Conservation (phyloP, 768 basidiomycete species). For the Mycena metata region DNA sequence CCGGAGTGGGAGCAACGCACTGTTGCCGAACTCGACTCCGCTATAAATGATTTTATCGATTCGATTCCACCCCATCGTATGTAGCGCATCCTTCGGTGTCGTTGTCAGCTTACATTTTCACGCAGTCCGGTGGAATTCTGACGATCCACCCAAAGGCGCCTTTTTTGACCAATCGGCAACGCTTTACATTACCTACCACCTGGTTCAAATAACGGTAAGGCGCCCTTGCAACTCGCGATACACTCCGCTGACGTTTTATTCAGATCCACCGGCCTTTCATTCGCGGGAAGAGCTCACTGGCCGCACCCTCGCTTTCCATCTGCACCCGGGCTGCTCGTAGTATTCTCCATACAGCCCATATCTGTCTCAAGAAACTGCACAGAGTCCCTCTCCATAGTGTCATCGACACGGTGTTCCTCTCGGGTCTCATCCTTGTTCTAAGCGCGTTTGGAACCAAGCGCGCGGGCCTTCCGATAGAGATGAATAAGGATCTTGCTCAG, state of each 20-base stretch:
- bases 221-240: slow-evolving; percentile 42
- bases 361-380: slow-evolving; percentile 19
- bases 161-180: slow-evolving; percentile 55
- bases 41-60: slow-evolving; percentile 72
- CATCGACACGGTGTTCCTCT: slow-evolving; percentile 3
- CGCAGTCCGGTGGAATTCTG: slow-evolving; percentile 39
- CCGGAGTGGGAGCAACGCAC: slow-evolving; percentile 67
- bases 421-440: slow-evolving; percentile 20
- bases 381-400: slow-evolving; percentile 11
- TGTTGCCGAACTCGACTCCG: slow-evolving; percentile 72
- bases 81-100: slow-evolving; percentile 34
- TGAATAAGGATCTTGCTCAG: background rate
- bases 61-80: slow-evolving; percentile 68
- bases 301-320: slow-evolving; percentile 63
- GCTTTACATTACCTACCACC: slow-evolving; percentile 57
- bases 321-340: slow-evolving; percentile 67
- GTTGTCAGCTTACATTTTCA: background rate
- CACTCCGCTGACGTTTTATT: slow-evolving; percentile 43
- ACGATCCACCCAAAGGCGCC: slow-evolving; percentile 36
- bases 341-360: slow-evolving; percentile 56
- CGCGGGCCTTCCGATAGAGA: slow-evolving; percentile 1
- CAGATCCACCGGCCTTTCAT: slow-evolving; percentile 63
- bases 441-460: slow-evolving; percentile 10
- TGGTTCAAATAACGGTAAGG: slow-evolving; percentile 54
- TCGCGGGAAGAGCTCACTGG: slow-evolving; percentile 45